A percentile compares a stretch with the other conserved stretches of the same genome.
These are phyloP conservation scores for Rosa hybrid DNA, from an alignment of 331 rosid species.

Conservation along the genomic window DNA sequence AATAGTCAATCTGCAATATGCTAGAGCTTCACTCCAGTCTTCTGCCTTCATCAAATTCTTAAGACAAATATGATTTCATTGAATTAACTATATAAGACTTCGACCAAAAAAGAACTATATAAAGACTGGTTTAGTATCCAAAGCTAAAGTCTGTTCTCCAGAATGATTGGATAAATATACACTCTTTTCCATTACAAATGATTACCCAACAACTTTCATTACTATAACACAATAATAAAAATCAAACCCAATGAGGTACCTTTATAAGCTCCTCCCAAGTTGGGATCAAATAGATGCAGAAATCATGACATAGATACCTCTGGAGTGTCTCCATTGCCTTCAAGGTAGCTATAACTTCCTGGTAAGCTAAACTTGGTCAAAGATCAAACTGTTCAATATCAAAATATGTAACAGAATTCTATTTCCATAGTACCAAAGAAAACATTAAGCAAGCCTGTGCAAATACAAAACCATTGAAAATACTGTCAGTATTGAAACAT, in stretches of 20 bases:
- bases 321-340: constrained; percentile 67
- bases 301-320: constrained; percentile 61
- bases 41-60: constrained; percentile 84
- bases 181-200: neutral
- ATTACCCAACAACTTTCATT: neutral
- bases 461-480: neutral
- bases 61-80: constrained; percentile 19
- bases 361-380: constrained; percentile 62
- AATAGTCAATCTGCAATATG: constrained; percentile 81
- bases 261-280: constrained; percentile 78
- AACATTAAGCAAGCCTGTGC: neutral
- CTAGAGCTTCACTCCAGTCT: constrained; percentile 79
- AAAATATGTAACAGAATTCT: neutral
- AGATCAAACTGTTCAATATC: constrained; percentile 38
- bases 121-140: neutral
- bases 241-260: constrained; percentile 38
- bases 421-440: constrained; percentile 6
- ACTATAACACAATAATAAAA: neutral
- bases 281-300: constrained; percentile 69
- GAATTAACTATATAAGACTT: neutral
- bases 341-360: constrained; percentile 47
- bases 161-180: neutral
- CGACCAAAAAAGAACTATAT: too few relatives aligned
- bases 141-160: neutral
- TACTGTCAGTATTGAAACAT: neutral